phyloP scores from a whole-genome alignment of 2,329 filamentous ascomycete genomes.

The Leptographium lundbergii region DNA sequence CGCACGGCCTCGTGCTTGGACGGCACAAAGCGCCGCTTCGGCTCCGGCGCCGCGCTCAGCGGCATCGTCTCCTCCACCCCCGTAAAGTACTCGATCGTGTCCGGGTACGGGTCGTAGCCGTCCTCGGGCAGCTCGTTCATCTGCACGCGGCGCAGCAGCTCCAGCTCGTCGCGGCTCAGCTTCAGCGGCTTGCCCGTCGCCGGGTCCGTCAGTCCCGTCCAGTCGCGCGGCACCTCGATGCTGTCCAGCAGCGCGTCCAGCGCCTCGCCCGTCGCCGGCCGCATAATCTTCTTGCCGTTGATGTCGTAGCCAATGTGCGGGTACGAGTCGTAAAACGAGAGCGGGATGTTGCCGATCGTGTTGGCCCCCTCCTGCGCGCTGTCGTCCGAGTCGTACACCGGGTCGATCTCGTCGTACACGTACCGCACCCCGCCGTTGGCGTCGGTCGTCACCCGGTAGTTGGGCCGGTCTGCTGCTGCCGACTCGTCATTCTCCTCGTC shows the following conservation, averaged over 20 bases:
- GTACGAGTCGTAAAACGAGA: conserved; percentile 94
- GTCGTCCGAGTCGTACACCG: conserved; percentile 92
- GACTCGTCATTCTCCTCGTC: conserved; percentile 21
- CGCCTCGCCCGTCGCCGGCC: conserved; percentile 85
- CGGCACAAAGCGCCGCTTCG: conserved; percentile 87
- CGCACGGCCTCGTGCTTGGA: conserved; percentile 96
- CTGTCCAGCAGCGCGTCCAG: conserved; percentile 88
- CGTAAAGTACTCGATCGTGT: conserved; percentile 89
- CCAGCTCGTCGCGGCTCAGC: conserved; percentile 74
- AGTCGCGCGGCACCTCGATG: conserved; percentile 93
- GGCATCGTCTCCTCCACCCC: conserved; percentile 88
- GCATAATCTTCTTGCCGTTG: conserved; percentile 96
- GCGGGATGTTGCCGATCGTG: conserved; percentile 88
- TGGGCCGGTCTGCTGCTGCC: conserved; percentile 27
- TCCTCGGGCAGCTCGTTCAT: conserved; percentile 80
- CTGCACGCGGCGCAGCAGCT: conserved; percentile 78
- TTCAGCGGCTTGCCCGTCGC: conserved; percentile 86
- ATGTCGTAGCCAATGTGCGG: conserved; percentile 98
- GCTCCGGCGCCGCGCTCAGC: conserved; percentile 84
- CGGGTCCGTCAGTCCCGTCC: conserved; percentile 91
- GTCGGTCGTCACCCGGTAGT: conserved; percentile 54
- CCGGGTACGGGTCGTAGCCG: conserved; percentile 84
- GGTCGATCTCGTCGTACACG: conserved; percentile 86
- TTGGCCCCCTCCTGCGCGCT: conserved; percentile 66
- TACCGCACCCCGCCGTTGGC: conserved; percentile 87